Conservation (phyloP, 495 filamentous ascomycete species). For the Aspergillus indologenus region DNA sequence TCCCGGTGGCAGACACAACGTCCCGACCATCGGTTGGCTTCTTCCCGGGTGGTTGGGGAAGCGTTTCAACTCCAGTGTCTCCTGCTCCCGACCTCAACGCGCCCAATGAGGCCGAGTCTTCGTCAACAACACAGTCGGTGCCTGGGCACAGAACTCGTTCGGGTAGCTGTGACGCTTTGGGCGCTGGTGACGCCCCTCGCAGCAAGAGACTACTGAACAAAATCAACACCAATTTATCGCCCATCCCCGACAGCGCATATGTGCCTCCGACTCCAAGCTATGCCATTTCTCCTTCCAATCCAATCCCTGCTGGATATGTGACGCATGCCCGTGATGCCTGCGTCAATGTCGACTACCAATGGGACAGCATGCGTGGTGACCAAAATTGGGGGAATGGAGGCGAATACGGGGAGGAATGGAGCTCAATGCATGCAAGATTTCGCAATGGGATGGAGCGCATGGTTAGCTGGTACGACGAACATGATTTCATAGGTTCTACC, state of each 20-base stretch:
- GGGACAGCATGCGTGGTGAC: constrained; percentile 82
- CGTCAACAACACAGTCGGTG: constrained; percentile 12
- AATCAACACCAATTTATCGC: constrained; percentile 34
- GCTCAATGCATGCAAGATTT: constrained; percentile 86
- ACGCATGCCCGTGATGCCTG: constrained; percentile 90
- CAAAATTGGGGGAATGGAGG: constrained; percentile 84
- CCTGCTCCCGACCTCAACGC: constrained; percentile 25
- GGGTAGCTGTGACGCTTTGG: constrained; percentile 29
- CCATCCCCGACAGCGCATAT: constrained; percentile 48
- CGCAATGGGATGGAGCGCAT: constrained; percentile 70
- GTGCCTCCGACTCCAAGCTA: constrained; percentile 75
- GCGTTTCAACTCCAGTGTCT: constrained; percentile 21
- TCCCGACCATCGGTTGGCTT: constrained; percentile 35
- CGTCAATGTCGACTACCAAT: constrained; percentile 82
- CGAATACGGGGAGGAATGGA: constrained; percentile 90
- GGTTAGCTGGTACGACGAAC: constrained; percentile 75
- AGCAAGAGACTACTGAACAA: constrained; percentile 21
- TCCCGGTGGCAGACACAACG: constrained; percentile 25
- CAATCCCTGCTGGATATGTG: constrained; percentile 85
- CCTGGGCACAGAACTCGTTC: constrained; percentile 30
- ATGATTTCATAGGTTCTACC: constrained; percentile 34
- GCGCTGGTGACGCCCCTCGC: constrained; percentile 15
- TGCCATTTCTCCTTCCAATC: constrained; percentile 72
- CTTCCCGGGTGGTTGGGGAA: constrained; percentile 65
- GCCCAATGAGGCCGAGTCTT: constrained; percentile 17